phyloP scores from a whole-genome alignment of 139 green algal species.

The Spirogloea muscicola region DNA sequence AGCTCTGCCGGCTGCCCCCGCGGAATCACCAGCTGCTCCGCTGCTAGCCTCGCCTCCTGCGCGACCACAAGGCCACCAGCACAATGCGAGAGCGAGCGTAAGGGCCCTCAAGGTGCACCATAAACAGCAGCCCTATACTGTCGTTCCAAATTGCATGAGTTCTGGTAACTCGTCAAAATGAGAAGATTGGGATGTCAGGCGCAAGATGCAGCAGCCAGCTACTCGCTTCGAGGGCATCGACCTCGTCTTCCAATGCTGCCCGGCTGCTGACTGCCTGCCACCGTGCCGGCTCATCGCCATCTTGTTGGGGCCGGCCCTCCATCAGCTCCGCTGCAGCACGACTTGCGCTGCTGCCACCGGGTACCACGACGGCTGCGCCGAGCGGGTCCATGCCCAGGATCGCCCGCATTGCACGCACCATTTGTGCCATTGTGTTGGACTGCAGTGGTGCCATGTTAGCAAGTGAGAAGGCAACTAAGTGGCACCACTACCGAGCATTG shows the following conservation, averaged over 20 bases:
- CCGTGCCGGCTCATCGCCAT: not conserved
- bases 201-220: no score
- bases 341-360: not conserved
- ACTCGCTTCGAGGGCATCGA: conserved; percentile 40
- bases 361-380: not conserved
- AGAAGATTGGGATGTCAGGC: not conserved
- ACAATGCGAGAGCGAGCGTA: not conserved
- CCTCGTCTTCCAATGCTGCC: conserved; percentile 39
- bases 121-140: not conserved
- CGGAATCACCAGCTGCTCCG: conserved; percentile 32
- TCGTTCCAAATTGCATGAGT: conserved; percentile 5
- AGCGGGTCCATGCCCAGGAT: conserved; percentile 41
- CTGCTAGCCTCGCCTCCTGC: conserved; percentile 20
- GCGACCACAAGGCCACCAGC: not conserved
- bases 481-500: not conserved
- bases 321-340: not conserved
- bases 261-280: not conserved
- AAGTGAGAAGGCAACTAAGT: not conserved
- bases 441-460: conserved; percentile 10
- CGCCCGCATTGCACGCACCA: conserved; percentile 37
- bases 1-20: conserved; percentile 11
- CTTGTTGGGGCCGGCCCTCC: not conserved
- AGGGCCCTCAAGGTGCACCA: conserved; percentile 1
- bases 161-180: not conserved
- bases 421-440: conserved; percentile 45